A percentile compares a stretch with the other conserved stretches of the same genome.
Conservation (phyloP, 2,329 filamentous ascomycete genomes). For the Didymella lethalis region DNA sequence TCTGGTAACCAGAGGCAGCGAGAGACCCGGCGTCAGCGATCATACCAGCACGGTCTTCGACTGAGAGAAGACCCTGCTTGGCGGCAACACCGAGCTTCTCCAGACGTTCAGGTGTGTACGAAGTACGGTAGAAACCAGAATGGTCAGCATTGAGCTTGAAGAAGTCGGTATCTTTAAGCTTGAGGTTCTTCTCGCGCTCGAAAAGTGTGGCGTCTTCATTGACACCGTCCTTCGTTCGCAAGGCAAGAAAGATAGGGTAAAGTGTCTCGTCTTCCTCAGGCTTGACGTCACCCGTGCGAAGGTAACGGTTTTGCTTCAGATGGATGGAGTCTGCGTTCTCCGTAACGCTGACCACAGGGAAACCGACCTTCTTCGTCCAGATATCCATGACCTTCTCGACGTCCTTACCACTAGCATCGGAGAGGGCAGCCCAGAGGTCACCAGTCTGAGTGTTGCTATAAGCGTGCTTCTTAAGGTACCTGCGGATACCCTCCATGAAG, state of each 20-base stretch:
- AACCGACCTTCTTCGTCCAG: slow-evolving; percentile 97
- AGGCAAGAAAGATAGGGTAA: slow-evolving; percentile 87
- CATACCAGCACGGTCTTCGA: slow-evolving; percentile 94
- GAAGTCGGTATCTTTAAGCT: slow-evolving; percentile 81
- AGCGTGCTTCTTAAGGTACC: slow-evolving; percentile 95
- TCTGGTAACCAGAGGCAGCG: slow-evolving; percentile 89
- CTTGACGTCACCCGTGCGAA: slow-evolving; percentile 90
- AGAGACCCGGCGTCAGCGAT: slow-evolving; percentile 88
- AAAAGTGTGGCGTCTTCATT: slow-evolving; percentile 77
- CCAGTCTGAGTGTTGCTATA: slow-evolving; percentile 93
- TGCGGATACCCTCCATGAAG: slow-evolving; percentile 90
- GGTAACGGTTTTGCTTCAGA: slow-evolving; percentile 93
- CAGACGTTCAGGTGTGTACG: slow-evolving; percentile 82
- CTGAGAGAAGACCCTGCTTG: slow-evolving; percentile 78
- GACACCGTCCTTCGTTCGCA: slow-evolving; percentile 84
- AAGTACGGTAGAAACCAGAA: slow-evolving; percentile 89
- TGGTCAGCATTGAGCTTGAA: slow-evolving; percentile 98
- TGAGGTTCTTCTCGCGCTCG: slow-evolving; percentile 77
- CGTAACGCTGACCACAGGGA: slow-evolving; percentile 86
- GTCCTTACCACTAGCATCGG: slow-evolving; percentile 88
- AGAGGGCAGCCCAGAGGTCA: slow-evolving; percentile 88
- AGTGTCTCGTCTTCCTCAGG: slow-evolving; percentile 89
- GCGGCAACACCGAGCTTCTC: slow-evolving; percentile 88
- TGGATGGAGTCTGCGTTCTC: slow-evolving; percentile 78
- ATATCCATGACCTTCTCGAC: slow-evolving; percentile 90